Evolutionary conservation across 2,329 filamentous ascomycete species (phyloP), one percentile per base, ranked within the genome.

Genomic region (Pseudocercospora pini-densiflorae): DNA sequence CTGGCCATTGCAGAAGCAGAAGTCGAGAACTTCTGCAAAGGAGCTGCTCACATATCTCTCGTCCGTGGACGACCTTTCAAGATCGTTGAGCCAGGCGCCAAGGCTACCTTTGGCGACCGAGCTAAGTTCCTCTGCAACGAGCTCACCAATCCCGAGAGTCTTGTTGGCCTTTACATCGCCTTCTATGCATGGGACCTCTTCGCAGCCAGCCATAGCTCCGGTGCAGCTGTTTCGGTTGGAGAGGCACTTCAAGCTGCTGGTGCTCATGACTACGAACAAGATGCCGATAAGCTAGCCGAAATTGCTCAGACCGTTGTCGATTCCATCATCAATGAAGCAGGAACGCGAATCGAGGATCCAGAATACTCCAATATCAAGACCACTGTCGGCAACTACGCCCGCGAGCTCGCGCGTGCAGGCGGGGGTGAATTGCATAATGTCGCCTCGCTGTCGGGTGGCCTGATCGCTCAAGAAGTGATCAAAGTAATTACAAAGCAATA

Each of bases 391-490:
- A 77, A 80, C 8, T 79, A 78, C 36, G 79, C 79, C 10, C 70
- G 75, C 45, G 84, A 86, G 68, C 73, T 86, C 75, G 87, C 90
- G 36, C 88, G 96, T 66, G 91, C 92, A 40, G 89, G 88, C 57
- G 92, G 92, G 29, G 92, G 89, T 62, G 96, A 99, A 78, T 82
- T 99, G 66, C 95, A 99, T 82, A 98, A 97, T 77, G 92, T 96
- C 63, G 91, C 94, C 33, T 90, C 94, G 27, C 81, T 97, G 63
- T 91, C 90, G 0, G 96, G 95, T 31, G 96, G 95, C 2, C 91
- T 99, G 83, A 91, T 96, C 57, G 93, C 94, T n/a, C 96, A 99
- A 80, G 95, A 99, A 81, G 88, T 94, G 69, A 96, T 99, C 81
- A 99, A 99, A 77, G 86, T 88, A 78, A 87, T 94, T 53, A 90